Base-by-base conservation (phyloP, 108 stramenopile genomes). In the Conticribra guillardii region DNA sequence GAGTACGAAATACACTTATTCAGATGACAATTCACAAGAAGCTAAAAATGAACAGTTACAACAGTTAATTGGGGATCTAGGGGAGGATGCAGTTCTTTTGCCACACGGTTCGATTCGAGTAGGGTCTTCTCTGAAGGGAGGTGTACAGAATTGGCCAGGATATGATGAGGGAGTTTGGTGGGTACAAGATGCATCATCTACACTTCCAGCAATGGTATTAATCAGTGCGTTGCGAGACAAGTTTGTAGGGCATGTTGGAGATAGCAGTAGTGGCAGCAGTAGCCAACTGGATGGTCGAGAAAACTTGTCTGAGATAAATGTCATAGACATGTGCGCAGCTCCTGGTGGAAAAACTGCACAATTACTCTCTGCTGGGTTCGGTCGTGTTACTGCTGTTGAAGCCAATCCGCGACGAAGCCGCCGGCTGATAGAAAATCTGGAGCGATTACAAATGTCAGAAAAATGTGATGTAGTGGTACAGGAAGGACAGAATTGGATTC, bases 321-420 rank as follows among this genome's bases (percentile, higher is more conserved):
- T 98, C 1, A 88, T 99, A 3, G 99, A 99, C 74, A 89, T 97
- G 86, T 99, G 99, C 69, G 89, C 95, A 2, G 91, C 99, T 44
- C 99, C 99, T 16, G 99, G 99, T 4, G 97, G 97, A 1, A 99
- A 99, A 69, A 97, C 99, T 0, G 76, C 91, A 3, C 98, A 98
- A 76, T 74, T 99, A 8, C 74, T 95, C 26, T 93, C 96, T 29
- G 83, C 88, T 22, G 89, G 89, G 7, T 89, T 96, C 73, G 76
- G 74, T 37, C 64, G 51, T 9, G 89, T 94, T 11, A 88, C 87
- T 22, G 90, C 93, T 16, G 73, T 94, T 15, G 93, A 94, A 76
- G 48, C 84, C 0, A 87, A 73, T 32, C 5, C 67, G 18, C 29
- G 66, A 45, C 32, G 93, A 59, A 80, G 73, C 53, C 48, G 54